phyloP scores from a whole-genome alignment of 805 yeast genomes.

The Suhomyces tanzawaensis region DNA sequence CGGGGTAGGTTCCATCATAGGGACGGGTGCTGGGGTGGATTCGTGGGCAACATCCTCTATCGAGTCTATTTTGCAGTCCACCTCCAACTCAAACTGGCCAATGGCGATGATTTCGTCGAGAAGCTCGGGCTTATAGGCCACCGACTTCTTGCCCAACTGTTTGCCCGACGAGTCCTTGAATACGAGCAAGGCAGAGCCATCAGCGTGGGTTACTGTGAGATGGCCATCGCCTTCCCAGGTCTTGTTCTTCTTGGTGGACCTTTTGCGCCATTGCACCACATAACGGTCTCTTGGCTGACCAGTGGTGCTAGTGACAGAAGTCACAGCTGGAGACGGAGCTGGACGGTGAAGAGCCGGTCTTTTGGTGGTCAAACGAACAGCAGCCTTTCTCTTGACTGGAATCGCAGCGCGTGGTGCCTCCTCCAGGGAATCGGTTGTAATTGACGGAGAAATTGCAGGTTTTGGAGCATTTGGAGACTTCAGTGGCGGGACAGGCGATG shows the following conservation, averaged over 20 bases:
- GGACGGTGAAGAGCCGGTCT: neutral
- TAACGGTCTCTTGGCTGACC: conserved; percentile 3
- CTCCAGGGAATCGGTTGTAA: too few relatives aligned
- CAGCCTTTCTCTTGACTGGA: neutral
- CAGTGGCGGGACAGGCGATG: too few relatives aligned
- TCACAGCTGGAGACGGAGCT: neutral
- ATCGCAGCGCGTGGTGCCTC: too few relatives aligned
- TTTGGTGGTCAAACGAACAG: neutral
- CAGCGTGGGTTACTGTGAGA: conserved; percentile 26
- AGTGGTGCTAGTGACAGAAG: neutral
- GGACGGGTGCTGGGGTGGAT: neutral
- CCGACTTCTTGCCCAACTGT: conserved; percentile 7
- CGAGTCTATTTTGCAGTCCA: conserved; percentile 46
- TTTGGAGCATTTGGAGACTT: too few relatives aligned
- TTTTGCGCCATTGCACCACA: conserved; percentile 65
- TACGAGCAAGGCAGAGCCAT: conserved; percentile 1
- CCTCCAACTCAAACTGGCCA: conserved; percentile 62
- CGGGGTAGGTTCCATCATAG: neutral
- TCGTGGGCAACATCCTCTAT: conserved; percentile 10
- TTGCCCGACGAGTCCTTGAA: conserved; percentile 12
- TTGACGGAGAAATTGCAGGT: too few relatives aligned
- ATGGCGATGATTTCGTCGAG: conserved; percentile 38
- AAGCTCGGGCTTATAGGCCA: conserved; percentile 10
- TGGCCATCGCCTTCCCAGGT: conserved; percentile 95
- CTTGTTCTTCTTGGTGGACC: conserved; percentile 73